Conservation (phyloP, 495 filamentous ascomycete genomes). For the Penicillium paxilli region DNA sequence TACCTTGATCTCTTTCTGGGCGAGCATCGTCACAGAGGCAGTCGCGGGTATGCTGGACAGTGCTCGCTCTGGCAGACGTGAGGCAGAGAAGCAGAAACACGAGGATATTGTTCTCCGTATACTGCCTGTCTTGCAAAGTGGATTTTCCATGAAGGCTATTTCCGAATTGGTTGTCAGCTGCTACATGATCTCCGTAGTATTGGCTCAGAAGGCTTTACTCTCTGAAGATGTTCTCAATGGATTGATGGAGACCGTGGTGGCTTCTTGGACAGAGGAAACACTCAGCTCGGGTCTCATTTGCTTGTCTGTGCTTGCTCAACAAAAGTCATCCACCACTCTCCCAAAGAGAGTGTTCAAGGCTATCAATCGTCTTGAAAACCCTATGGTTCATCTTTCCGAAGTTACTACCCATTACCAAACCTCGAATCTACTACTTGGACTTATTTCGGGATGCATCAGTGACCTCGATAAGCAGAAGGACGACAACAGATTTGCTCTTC, state of each 20-base stretch:
- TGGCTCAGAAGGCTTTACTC: constrained; percentile 77
- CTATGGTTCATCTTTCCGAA: constrained; percentile 57
- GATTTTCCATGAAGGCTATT: constrained; percentile 67
- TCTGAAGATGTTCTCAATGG: constrained; percentile 71
- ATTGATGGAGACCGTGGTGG: constrained; percentile 82
- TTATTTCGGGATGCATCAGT: constrained; percentile 65
- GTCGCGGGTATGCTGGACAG: constrained; percentile 76
- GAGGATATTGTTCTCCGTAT: constrained; percentile 75
- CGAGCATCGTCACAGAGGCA: constrained; percentile 76
- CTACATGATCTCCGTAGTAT: constrained; percentile 85
- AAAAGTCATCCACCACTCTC: constrained; percentile 57
- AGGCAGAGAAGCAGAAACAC: constrained; percentile 68
- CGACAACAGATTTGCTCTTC: constrained; percentile 50
- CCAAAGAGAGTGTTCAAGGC: constrained; percentile 68
- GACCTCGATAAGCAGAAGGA: constrained; percentile 63
- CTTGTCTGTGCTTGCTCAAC: constrained; percentile 75
- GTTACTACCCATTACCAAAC: constrained; percentile 65
- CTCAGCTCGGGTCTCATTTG: constrained; percentile 74
- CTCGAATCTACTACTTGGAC: constrained; percentile 71
- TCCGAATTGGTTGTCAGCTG: constrained; percentile 78
- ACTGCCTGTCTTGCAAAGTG: constrained; percentile 73
- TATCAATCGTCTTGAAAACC: constrained; percentile 61
- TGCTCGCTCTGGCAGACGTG: constrained; percentile 66
- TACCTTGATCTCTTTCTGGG: constrained; percentile 83
- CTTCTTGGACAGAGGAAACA: constrained; percentile 72